These are phyloP conservation scores for Geranomyces variabilis DNA, from an alignment of 192 early-diverging fungal species.

Conservation along the genomic window DNA sequence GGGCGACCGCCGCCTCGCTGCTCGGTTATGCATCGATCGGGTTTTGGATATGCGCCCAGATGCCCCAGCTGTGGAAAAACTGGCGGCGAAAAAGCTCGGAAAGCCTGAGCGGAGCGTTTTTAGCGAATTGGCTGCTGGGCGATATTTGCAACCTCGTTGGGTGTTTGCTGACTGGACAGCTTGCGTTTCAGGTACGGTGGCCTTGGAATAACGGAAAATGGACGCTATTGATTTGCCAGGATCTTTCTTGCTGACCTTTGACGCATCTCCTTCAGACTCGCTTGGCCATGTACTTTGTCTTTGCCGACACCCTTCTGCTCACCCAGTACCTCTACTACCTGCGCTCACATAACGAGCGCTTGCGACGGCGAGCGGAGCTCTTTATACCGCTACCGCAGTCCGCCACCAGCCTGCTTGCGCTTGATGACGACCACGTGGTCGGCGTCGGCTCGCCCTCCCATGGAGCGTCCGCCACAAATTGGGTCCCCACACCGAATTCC, in stretches of 20 bases:
- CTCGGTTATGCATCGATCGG: conserved; percentile 64
- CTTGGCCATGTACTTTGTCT: conserved; percentile 56
- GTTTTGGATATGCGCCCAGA: conserved; percentile 75
- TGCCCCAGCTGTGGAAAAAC: conserved; percentile 69
- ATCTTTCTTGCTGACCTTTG: too few species aligned
- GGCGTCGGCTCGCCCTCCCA: too few species aligned
- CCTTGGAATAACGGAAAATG: neutral
- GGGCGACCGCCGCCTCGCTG: neutral
- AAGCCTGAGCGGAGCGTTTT: conserved; percentile 57
- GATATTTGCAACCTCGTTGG: conserved; percentile 75
- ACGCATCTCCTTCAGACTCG: conserved; percentile 42
- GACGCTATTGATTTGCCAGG: too few species aligned
- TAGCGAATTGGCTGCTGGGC: conserved; percentile 71
- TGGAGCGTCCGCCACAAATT: neutral
- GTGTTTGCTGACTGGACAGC: conserved; percentile 70
- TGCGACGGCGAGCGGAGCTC: neutral
- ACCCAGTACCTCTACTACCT: conserved; percentile 45
- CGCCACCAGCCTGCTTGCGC: neutral
- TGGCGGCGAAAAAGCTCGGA: conserved; percentile 51
- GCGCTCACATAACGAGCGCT: neutral
- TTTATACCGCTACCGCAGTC: conserved; percentile 5
- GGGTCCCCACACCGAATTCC: neutral
- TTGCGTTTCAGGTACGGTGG: conserved; percentile 68
- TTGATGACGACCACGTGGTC: too few species aligned
- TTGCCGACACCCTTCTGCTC: conserved; percentile 42